Evolutionary conservation across 2,329 filamentous ascomycete species (phyloP), one percentile per base, ranked within the genome.

Genomic region (Neurospora crassa): DNA sequence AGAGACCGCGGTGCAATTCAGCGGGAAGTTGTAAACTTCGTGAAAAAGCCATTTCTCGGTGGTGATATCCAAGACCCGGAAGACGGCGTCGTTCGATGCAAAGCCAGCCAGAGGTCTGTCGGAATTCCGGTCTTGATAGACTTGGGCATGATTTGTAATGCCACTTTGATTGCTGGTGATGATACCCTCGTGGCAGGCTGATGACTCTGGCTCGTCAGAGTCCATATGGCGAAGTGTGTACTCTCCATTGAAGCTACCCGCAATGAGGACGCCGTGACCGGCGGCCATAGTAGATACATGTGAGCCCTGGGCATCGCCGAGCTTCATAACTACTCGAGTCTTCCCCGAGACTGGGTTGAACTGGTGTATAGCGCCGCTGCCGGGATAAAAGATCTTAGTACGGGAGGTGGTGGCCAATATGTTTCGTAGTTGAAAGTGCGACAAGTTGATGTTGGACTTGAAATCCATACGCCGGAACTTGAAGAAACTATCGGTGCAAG

Each of bases 1-100:
- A 0, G 91, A 92, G 1, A 91, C 84, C 1, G 91, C 89, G 0
- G 90, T 88, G 81, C 91, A 93, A 79, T 95, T 95, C 72, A 93
- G 84, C 2, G 91, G 84, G 74, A 87, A 86, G 0, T 84, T 79
- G 78, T 90, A 93, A 70, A 75, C 78, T 67, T 79, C 81, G 41
- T 86, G 81, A 45, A 84, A 82, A 5, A 88, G 81, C 73, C 92
- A 88, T 34, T 82, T 86, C 73, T 91, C 87, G 4, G 88, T 87
- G 47, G 79, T 79, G 11, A 90, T 77, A 74, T 91, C 89, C 67
- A 91, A 79, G 40, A 88, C 80, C 24, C 89, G 86, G 74, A 91
- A 85, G 2, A 82, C 82, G 20, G 81, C 81, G 74, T 91, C 89
- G 73, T 91, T 91, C 59, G 88, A 90, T 2, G 88, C 85, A 74